Conservation (phyloP, 352 stramenopile species). For the Achlya hypogyna region DNA sequence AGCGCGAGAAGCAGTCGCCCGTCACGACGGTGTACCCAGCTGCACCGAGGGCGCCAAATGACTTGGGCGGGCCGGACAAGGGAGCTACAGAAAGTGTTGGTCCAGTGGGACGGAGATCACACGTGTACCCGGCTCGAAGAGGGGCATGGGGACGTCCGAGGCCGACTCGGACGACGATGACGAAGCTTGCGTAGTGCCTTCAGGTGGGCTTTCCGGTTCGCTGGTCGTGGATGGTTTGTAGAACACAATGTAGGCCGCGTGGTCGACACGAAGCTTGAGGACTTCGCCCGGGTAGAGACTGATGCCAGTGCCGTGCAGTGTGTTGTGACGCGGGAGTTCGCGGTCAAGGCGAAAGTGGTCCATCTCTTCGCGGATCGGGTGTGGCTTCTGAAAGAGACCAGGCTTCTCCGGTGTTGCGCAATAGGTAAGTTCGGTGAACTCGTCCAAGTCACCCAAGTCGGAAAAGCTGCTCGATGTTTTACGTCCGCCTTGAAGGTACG, state of each 20-base stretch:
- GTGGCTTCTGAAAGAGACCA: slow-evolving; percentile 5
- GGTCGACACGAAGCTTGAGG: slow-evolving; percentile 58
- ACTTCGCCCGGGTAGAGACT: slow-evolving; percentile 66
- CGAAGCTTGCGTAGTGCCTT: slow-evolving; percentile 33
- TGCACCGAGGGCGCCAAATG: slow-evolving; percentile 67
- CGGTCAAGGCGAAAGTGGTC: slow-evolving; percentile 52
- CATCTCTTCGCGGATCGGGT: slow-evolving; percentile 58
- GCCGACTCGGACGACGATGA: slow-evolving; percentile 35
- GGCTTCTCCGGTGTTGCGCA: slow-evolving; percentile 11
- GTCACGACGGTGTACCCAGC: slow-evolving; percentile 81
- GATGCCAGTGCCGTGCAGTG: slow-evolving; percentile 54
- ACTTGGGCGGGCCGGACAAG: slow-evolving; percentile 40
- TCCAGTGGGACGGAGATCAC: neutral
- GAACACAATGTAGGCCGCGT: slow-evolving; percentile 82
- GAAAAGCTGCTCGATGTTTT: slow-evolving; percentile 84
- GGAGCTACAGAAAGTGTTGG: neutral
- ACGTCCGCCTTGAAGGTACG: slow-evolving; percentile 22
- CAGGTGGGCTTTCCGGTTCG: slow-evolving; percentile 25
- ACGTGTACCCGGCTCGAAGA: neutral
- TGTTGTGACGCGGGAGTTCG: slow-evolving; percentile 44
- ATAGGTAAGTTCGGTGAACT: slow-evolving; percentile 33
- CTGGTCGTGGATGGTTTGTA: slow-evolving; percentile 41
- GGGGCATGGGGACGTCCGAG: neutral
- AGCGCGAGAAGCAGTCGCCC: slow-evolving; percentile 77
- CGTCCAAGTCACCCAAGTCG: slow-evolving; percentile 76